Base-by-base conservation (phyloP, 2,329 filamentous ascomycete genomes). In the Trichoderma koningiopsis region DNA sequence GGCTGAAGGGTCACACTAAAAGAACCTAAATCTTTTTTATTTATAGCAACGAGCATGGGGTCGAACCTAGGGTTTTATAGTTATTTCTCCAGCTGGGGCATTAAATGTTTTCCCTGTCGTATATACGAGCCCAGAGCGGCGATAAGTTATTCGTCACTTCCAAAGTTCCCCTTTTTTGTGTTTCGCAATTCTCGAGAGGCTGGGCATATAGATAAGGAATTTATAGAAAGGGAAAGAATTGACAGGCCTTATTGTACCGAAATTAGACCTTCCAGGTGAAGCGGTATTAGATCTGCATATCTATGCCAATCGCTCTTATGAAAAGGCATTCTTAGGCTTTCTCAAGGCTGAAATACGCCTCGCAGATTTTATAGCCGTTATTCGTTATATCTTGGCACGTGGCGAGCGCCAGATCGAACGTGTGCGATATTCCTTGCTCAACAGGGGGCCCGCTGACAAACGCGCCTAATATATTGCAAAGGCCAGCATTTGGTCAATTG, bases 131-230 rank as follows among this genome's bases (percentile, higher is more conserved):
- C n/a, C n/a, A 56, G 33, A 35, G 49, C 19, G 13, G 47, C 14
- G 43, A 62, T 24, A 35, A 35, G 0, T 19, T 19, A 10, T 27
- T 31, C 19, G 24, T 56, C 19, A 64, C 61, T 24, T 64, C 22
- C 22, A 52, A 64, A 43, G 2, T 5, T 27, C 13, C 13, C 49
- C 61, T 37, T 49, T 43, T 11, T 31, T 10, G 40, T 24, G 47
- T 33, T 43, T 35, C 61, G 61, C 55, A 56, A 64, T 56, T 64
- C 49, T 13, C 7, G 3, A 64, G 61, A 56, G 61, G 61, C 61
- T 64, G 49, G 56, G 61, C 35, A 43, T 56, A 37, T 27, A 40
- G 61, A 64, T 64, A 64, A 64, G 61, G 16, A 43, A 43, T 11
- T 40, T 56, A 55, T 56, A 40, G 8, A 24, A 6, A 35, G 5